Evolutionary conservation across 2,329 filamentous ascomycete genomes (phyloP), one percentile per base, ranked within the genome.

Genomic region (Cercospora sojina): DNA sequence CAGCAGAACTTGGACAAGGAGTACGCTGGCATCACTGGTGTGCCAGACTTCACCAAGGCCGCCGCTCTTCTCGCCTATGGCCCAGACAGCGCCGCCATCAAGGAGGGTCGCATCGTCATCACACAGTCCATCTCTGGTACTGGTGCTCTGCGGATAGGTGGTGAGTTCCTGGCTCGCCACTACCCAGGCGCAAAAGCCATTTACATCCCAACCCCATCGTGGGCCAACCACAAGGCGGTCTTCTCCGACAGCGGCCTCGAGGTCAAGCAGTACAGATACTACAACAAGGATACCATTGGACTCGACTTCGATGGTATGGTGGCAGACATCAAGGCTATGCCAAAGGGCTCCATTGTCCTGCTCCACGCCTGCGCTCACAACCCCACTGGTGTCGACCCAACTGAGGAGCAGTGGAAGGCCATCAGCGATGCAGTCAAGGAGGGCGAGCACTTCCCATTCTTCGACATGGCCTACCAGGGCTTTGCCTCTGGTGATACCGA

Each of bases 391-490:
- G 91, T 98, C 76, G 94, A 98, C 83, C 95, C 94, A 38, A 97
- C 91, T 49, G 83, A 88, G 75, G 90, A 92, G 80, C 94, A 98
- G 85, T 98, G 94, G 94, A 88, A 88, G 82, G 85, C 94, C 83
- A 95, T 99, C 80, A 92, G 91, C 81, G 83, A 90, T 68, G 91
- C 90, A 69, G 88, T 97, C 81, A 96, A 96, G 87, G 86, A 88
- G 79, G 88, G 91, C 80, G 89, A 86, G 59, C 94, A 98, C 86
- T 96, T 90, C 80, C 89, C 92, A 75, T 97, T 99, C 88, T 99
- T 98, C 84, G 94, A 98, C 82, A 97, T 97, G 93, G 94, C 94
- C 71, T 99, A 99, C 86, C 94, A 99, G 84, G 94, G 94, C 75
- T 98, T 99, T 78, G 94, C 94, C 74, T 95, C 90, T 71, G 94